phyloP scores from a whole-genome alignment of 495 filamentous ascomycete species.

The Recurvomyces mirabilis region DNA sequence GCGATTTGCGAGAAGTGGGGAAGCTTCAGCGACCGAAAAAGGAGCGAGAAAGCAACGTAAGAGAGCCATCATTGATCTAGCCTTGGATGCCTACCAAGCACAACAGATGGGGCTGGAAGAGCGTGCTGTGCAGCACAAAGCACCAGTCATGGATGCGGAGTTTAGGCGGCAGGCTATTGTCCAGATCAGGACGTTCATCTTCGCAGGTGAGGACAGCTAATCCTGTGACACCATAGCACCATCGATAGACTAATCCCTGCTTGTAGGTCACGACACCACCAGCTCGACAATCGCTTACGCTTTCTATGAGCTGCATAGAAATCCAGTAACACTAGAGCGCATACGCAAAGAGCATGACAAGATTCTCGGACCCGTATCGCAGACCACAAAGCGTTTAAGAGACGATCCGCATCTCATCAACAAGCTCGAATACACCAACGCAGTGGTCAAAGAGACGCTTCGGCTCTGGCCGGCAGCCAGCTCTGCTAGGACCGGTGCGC shows the following conservation, averaged over 20 bases:
- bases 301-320: constrained; percentile 29
- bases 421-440: constrained; percentile 26
- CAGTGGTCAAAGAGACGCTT: constrained; percentile 24
- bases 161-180: constrained; percentile 25
- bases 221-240: too few relatives aligned
- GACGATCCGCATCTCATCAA: constrained; percentile 19
- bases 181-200: constrained; percentile 31
- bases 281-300: constrained; percentile 32
- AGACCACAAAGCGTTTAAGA: constrained; percentile 9
- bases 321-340: constrained; percentile 28
- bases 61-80: constrained; percentile 31
- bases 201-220: too few relatives aligned
- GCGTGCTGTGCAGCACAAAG: constrained; percentile 6
- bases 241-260: too few relatives aligned
- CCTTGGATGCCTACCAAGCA: constrained; percentile 29
- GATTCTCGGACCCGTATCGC: constrained; percentile 28
- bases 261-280: constrained; percentile 41
- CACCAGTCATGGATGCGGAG: too few relatives aligned
- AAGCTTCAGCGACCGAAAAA: not conserved
- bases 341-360: constrained; percentile 31
- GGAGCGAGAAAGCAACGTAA: too few relatives aligned
- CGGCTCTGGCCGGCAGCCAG: constrained; percentile 24
- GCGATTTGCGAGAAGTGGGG: constrained; percentile 28
- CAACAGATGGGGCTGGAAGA: too few relatives aligned
- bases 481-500: constrained; percentile 19